Base-by-base conservation (phyloP, 352 stramenopile genomes). In the Pythium periplocum region DNA sequence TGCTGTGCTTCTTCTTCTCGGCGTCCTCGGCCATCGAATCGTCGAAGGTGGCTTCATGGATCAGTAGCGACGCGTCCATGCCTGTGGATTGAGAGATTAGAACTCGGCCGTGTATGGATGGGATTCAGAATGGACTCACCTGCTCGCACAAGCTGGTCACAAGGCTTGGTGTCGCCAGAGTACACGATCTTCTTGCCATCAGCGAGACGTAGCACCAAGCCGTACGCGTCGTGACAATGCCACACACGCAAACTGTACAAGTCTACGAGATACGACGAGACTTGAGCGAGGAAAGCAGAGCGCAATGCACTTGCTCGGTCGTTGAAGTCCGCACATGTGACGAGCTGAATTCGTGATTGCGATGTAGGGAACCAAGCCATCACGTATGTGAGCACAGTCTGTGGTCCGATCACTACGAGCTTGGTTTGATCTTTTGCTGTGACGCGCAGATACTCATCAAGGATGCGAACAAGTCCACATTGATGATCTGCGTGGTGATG, bases 31-130 rank as follows among this genome's bases (percentile, higher is more conserved):
- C 72, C 88, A 97, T 97, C 47, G 83, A 82, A 76, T 98, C 89
- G 36, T 98, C 95, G 63, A 99, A 98, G 2, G 96, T 99, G 39
- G 96, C 96, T 75, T 99, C 96, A 58, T 98, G 96, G 60, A 99
- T 96, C 10, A 99, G 69, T 45, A 99, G 48, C 62, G 73, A 72
- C 56, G 68, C 74, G n/a, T 66, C 59, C 53, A 76, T 71, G 1
- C 64, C 78, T 26, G 17, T 26, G 17, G 17, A 26, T 26, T 0
- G 17, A 26, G 17, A 26, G 17, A 26, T 26, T 26, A 26, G 17
- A 26, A 26, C 17, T 26, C 17, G 0, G 17, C 17, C 17, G 17
- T 26, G 17, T 26, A 26, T 26, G 17, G 17, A 26, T 26, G 17
- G 17, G 17, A 26, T 26, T 26, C 17, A 26, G 17, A 26, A 26